Evolutionary conservation across 129 eudicot genomes (phyloP).

Genomic region (Tanacetum coccineum): DNA sequence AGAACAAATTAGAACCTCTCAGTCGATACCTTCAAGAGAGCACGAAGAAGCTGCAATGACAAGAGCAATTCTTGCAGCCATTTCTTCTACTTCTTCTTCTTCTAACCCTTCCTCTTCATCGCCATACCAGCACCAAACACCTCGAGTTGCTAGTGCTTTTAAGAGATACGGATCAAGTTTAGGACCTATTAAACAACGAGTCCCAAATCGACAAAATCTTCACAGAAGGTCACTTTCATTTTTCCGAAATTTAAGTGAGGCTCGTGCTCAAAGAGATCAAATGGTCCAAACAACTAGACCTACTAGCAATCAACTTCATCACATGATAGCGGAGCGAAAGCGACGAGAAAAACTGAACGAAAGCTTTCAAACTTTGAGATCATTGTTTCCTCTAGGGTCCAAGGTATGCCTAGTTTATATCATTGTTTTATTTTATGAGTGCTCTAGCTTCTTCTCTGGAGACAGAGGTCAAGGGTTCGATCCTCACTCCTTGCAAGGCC

Average conservation of each 20-base stretch:
- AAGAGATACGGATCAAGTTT: constrained; percentile 33
- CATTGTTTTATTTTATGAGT: not conserved
- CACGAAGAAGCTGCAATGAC: constrained; percentile 64
- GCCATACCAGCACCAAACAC: constrained; percentile 22
- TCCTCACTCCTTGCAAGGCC: too few relatives aligned
- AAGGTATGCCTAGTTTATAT: constrained; percentile 43
- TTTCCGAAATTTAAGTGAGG: constrained; percentile 34
- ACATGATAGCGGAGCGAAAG: constrained; percentile 69
- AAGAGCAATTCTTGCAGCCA: constrained; percentile 58
- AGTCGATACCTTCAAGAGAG: constrained; percentile 47
- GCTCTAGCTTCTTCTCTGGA: too few relatives aligned
- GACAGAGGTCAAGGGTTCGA: too few relatives aligned
- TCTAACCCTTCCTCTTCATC: constrained; percentile 34
- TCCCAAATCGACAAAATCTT: constrained; percentile 36
- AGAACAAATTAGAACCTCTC: constrained; percentile 34
- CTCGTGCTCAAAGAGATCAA: constrained; percentile 32
- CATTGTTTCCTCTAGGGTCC: constrained; percentile 79
- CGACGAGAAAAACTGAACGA: constrained; percentile 77
- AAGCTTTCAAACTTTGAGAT: constrained; percentile 69
- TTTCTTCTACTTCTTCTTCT: constrained; percentile 42
- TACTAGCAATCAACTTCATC: constrained; percentile 51
- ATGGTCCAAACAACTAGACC: constrained; percentile 36
- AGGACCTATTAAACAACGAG: constrained; percentile 26
- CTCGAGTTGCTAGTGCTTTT: constrained; percentile 47
- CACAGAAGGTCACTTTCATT: constrained; percentile 42